Evolutionary conservation across 2,329 filamentous ascomycete genomes (phyloP), one percentile per base, ranked within the genome.

Genomic region (Penicillium sp.): DNA sequence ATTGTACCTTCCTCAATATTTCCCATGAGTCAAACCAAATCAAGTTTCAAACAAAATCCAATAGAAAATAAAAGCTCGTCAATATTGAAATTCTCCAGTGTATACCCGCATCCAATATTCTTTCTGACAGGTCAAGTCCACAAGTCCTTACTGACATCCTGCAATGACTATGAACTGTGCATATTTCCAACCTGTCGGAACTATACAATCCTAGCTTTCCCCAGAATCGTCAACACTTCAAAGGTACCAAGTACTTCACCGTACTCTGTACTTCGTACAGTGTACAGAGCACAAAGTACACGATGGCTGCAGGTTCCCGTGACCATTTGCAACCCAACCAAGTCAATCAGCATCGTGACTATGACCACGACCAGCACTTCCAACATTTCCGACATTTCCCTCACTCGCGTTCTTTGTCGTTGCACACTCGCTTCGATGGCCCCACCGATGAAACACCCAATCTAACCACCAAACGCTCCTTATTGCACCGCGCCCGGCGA

Each of bases 391-490:
- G 22, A 21, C 44, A 8, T 44, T 44, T 29, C 35, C 29, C 43
- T 34, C 44, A 37, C 13, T 51, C 46, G 24, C 43, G 43, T 33
- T 47, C 48, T 47, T 47, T 47, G 38, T 58, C 61, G 35, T 58
- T 57, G 49, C 41, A 44, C 45, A 48, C 40, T 53, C 53, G 57
- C 54, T 49, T 49, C 50, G 35, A 42, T 37, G 48, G 53, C 54
- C 58, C 74, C 58, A 74, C 77, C 28, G 65, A 69, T 59, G 76
- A 75, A 52, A 75, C 76, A 48, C 43, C 52, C 41, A 48, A 44
- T 52, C 52, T 54, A 72, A 74, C 52, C 76, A 39, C 75, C 45
- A 73, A 74, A 49, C 66, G 67, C 50, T 63, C 63, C 34, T 57
- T 66, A 40, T 63, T 66, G 57, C 64, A 70, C 57, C 61, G 59